These are phyloP conservation scores for Cornus suecica DNA, from an alignment of 148 eudicot species.

Conservation along the genomic window DNA sequence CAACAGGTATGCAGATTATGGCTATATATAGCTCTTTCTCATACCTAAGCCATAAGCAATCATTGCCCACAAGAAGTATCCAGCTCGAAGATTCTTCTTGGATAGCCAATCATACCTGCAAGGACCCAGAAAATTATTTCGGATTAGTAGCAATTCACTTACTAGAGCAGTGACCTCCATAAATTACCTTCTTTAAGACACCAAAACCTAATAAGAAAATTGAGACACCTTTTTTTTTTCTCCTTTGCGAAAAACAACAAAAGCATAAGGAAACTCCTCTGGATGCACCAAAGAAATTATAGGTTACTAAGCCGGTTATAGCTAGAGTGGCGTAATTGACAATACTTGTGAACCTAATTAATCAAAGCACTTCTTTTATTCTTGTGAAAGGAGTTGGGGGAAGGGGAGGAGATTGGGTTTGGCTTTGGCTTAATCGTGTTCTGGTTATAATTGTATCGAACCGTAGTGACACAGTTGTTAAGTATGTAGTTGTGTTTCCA, in stretches of 20 bases:
- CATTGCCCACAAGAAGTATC: slow-evolving; percentile 95
- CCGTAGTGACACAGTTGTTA: too few relatives aligned
- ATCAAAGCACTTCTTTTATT: too few relatives aligned
- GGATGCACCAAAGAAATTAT: background rate
- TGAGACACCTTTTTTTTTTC: background rate
- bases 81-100: slow-evolving; percentile 66
- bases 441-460: too few relatives aligned
- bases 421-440: too few relatives aligned
- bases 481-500: too few relatives aligned
- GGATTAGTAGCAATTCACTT: background rate
- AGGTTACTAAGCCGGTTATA: background rate
- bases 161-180: background rate
- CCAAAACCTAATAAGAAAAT: background rate
- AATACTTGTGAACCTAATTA: too few relatives aligned
- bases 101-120: slow-evolving; percentile 97
- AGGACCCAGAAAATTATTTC: background rate
- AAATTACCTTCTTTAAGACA: background rate
- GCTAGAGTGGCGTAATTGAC: too few relatives aligned
- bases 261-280: background rate
- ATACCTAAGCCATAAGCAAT: slow-evolving; percentile 88
- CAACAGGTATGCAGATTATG: background rate
- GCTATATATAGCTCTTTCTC: slow-evolving; percentile 1
- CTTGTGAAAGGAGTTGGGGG: too few relatives aligned
- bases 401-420: too few relatives aligned
- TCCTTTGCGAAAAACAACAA: background rate